Evolutionary conservation across 164 flowering plant genomes (phyloP).

Genomic region (Kalanchoe fedtschenkoi): DNA sequence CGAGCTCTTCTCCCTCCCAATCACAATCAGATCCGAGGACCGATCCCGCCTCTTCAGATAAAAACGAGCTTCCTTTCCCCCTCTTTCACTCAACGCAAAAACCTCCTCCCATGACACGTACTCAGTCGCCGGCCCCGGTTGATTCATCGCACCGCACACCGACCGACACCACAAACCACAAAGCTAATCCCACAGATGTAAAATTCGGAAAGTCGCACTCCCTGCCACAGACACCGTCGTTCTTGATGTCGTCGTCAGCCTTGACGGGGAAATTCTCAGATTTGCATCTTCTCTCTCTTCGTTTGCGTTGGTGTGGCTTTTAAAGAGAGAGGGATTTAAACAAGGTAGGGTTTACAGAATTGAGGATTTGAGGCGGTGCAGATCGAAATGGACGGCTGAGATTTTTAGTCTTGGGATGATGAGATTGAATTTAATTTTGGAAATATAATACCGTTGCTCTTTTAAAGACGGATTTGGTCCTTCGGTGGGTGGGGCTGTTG

Average conservation of each 20-base stretch:
- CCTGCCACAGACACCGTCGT: neutral
- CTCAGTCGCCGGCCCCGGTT: constrained; percentile 7
- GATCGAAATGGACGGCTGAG: constrained; percentile 1
- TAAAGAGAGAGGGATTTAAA: neutral
- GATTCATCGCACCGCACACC: neutral
- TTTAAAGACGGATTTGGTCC: too few species aligned
- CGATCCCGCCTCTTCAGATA: constrained; percentile 43
- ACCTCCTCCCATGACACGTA: constrained; percentile 67
- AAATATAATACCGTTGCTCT: neutral
- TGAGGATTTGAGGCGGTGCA: neutral
- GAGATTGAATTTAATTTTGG: neutral
- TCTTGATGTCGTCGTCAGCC: neutral
- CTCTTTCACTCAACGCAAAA: constrained; percentile 38
- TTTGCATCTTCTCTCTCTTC: neutral
- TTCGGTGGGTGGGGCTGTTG: too few species aligned
- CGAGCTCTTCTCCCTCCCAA: constrained; percentile 59
- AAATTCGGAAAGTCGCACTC: neutral
- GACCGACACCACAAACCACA: too few species aligned
- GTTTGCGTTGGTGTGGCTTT: neutral
- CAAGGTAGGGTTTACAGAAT: neutral
- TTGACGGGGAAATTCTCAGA: neutral
- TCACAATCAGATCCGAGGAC: constrained; percentile 52
- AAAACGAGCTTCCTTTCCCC: constrained; percentile 55
- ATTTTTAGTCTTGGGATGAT: neutral
- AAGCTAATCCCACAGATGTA: neutral